Conservation (phyloP, 495 filamentous ascomycete species). For the Alectoria sarmentosa region DNA sequence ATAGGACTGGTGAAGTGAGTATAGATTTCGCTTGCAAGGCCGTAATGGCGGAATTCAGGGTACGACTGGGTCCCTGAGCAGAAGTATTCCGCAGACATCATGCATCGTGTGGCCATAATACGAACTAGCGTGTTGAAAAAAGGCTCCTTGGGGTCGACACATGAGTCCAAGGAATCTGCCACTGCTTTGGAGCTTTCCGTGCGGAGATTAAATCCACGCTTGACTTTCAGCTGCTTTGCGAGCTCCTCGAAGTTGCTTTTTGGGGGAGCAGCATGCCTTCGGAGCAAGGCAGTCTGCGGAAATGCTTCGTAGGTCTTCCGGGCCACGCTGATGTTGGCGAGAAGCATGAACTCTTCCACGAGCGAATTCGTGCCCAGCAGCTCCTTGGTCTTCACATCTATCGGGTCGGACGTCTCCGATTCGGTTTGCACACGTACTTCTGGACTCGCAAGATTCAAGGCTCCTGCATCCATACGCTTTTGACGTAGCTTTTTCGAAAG, state of each 20-base stretch:
- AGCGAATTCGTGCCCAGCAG: slow-evolving; percentile 94
- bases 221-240: slow-evolving; percentile 77
- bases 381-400: slow-evolving; percentile 92
- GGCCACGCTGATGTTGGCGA: slow-evolving; percentile 93
- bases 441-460: slow-evolving; percentile 87
- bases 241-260: slow-evolving; percentile 95
- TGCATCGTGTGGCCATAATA: slow-evolving; percentile 95
- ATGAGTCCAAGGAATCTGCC: slow-evolving; percentile 81
- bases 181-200: slow-evolving; percentile 83
- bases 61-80: slow-evolving; percentile 86
- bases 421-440: slow-evolving; percentile 93
- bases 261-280: slow-evolving; percentile 84
- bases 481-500: slow-evolving; percentile 92
- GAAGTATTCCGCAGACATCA: slow-evolving; percentile 99
- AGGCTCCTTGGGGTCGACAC: slow-evolving; percentile 72
- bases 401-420: slow-evolving; percentile 89
- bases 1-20: slow-evolving; percentile 98
- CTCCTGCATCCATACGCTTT: slow-evolving; percentile 93
- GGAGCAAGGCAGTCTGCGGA: slow-evolving; percentile 89
- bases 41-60: slow-evolving; percentile 94
- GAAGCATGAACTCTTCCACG: slow-evolving; percentile 98
- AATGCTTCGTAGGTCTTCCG: slow-evolving; percentile 80
- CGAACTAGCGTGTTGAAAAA: slow-evolving; percentile 98
- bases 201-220: slow-evolving; percentile 67
- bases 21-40: slow-evolving; percentile 91